Percentiles rank a stretch among this genome's conserved stretches.
phyloP scores from a whole-genome alignment of 768 basidiomycete genomes.

The Podaxis sp. region DNA sequence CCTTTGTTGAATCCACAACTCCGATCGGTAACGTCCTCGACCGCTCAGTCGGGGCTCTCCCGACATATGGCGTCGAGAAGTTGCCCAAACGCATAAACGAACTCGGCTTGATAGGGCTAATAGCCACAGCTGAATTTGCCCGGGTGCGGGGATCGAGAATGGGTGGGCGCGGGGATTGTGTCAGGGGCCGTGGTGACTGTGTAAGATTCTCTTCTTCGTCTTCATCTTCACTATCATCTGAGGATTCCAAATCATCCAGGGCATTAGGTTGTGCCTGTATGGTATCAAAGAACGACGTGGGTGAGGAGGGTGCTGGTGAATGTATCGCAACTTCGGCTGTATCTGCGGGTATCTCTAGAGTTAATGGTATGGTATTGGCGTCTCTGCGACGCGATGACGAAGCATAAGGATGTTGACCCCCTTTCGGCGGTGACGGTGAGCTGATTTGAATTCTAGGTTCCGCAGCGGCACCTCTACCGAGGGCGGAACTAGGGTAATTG shows the following conservation, averaged over 20 bases:
- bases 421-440: slow-evolving; percentile 35
- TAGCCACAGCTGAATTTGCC: slow-evolving; percentile 31
- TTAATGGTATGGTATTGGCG: slow-evolving; percentile 21
- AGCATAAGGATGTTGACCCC: slow-evolving; percentile 30
- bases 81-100: slow-evolving; percentile 64
- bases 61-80: slow-evolving; percentile 63
- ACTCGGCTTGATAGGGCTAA: slow-evolving; percentile 26
- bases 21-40: slow-evolving; percentile 23
- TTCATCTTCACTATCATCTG: slow-evolving; percentile 43
- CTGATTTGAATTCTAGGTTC: slow-evolving; percentile 31
- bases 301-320: slow-evolving; percentile 60
- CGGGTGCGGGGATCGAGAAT: slow-evolving; percentile 32
- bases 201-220: slow-evolving; percentile 31
- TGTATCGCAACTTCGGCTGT: slow-evolving; percentile 33
- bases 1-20: slow-evolving; percentile 35
- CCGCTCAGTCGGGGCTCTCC: slow-evolving; percentile 30
- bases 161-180: slow-evolving; percentile 16
- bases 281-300: slow-evolving; percentile 71
- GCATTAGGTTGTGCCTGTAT: slow-evolving; percentile 67
- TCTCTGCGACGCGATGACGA: slow-evolving; percentile 26
- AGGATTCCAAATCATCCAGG: slow-evolving; percentile 69
- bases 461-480: slow-evolving; percentile 11
- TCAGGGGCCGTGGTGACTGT: slow-evolving; percentile 15
- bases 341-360: slow-evolving; percentile 43
- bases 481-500: slow-evolving; percentile 17